phyloP scores from a whole-genome alignment of 257 asterid species.

The Thymus quinquecostatus region DNA sequence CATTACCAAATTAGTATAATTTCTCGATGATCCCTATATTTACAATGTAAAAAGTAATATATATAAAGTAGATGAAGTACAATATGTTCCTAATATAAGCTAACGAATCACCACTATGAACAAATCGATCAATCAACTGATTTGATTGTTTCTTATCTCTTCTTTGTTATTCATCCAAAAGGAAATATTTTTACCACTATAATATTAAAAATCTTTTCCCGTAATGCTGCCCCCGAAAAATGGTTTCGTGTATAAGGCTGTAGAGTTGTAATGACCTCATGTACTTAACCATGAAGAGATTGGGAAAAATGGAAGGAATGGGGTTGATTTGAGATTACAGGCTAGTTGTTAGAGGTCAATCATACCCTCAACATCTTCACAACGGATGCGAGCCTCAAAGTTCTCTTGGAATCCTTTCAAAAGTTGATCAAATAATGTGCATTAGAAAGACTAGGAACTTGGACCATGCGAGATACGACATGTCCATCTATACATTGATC shows the following conservation, averaged over 20 bases:
- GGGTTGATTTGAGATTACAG: neutral
- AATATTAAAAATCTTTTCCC: neutral
- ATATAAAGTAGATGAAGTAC: neutral
- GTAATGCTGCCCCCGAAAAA: neutral
- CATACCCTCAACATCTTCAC: neutral
- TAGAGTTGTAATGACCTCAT: neutral
- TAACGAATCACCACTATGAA: neutral
- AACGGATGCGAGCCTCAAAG: neutral
- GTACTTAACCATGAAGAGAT: neutral
- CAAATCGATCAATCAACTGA: neutral
- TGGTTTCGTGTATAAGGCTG: neutral
- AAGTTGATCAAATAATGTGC: conserved; percentile 3
- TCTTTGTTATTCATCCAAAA: neutral
- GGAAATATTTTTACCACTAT: neutral
- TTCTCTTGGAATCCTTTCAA: neutral
- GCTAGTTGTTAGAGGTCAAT: neutral
- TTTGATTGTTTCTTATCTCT: neutral
- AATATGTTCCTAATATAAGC: neutral
- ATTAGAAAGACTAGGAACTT: neutral
- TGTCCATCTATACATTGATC: neutral
- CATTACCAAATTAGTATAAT: neutral
- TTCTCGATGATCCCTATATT: neutral
- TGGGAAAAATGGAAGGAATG: neutral
- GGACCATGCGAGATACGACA: neutral
- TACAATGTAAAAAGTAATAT: neutral